Evolutionary conservation across 2,329 filamentous ascomycete species (phyloP).

Genomic region (Colletotrichum truncatum): DNA sequence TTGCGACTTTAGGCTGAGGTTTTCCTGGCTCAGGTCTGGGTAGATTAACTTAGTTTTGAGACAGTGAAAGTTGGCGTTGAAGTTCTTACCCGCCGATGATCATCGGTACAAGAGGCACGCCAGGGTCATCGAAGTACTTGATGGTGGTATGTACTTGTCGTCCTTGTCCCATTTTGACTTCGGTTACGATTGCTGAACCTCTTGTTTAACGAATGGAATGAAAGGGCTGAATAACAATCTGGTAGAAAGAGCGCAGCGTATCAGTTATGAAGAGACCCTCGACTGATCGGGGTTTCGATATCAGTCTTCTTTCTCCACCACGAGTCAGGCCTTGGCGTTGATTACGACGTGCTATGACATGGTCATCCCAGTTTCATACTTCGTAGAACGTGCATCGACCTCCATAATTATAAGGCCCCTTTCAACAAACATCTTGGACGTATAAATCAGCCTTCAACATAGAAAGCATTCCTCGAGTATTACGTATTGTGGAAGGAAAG

Average conservation of each 20-base stretch:
- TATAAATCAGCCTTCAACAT: too few relatives aligned
- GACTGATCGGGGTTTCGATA: not conserved
- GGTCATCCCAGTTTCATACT: not conserved
- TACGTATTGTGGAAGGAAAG: too few relatives aligned
- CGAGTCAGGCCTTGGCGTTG: constrained; percentile 15
- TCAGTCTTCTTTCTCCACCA: not conserved
- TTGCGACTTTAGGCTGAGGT: constrained; percentile 63
- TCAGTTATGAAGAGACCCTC: not conserved
- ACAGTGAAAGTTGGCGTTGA: not conserved
- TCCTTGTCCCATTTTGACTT: constrained; percentile 5
- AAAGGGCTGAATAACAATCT: not conserved
- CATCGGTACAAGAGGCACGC: constrained; percentile 27
- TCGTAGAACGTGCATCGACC: not conserved
- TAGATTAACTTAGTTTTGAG: not conserved
- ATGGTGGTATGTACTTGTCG: constrained; percentile 21
- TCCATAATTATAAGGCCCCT: too few relatives aligned
- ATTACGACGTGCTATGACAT: not conserved
- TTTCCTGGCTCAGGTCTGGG: constrained; percentile 19
- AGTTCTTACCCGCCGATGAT: constrained; percentile 21
- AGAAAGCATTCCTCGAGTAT: too few relatives aligned
- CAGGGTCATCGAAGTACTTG: constrained; percentile 28
- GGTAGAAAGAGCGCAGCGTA: not conserved
- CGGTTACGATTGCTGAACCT: not conserved
- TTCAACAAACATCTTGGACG: too few relatives aligned
- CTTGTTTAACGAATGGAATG: not conserved